These are phyloP conservation scores for Ogataea angusta DNA, from an alignment of 805 yeast genomes.

Conservation along the genomic window DNA sequence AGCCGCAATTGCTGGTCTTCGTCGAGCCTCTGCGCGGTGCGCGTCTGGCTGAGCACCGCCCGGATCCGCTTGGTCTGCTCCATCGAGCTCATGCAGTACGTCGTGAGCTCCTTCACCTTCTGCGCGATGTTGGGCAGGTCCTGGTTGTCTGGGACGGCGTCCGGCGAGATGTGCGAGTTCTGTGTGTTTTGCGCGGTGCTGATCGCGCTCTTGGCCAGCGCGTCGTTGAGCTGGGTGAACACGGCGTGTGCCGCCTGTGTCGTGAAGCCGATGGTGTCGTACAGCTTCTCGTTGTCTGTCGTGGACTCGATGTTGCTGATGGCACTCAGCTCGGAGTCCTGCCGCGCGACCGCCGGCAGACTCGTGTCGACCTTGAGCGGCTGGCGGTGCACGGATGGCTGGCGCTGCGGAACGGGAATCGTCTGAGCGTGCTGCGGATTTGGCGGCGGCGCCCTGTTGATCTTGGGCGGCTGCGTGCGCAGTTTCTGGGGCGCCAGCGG, in stretches of 20 bases:
- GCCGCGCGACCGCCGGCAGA: conserved; percentile 17
- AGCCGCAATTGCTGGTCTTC: conserved; percentile 59
- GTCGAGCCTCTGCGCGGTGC: conserved; percentile 29
- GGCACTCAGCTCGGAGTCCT: conserved; percentile 30
- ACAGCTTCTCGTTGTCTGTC: conserved; percentile 30
- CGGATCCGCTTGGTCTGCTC: conserved; percentile 73
- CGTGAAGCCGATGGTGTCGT: conserved; percentile 29
- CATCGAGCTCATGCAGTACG: conserved; percentile 73
- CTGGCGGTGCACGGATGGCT: conserved; percentile 21
- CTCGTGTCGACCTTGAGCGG: conserved; percentile 28
- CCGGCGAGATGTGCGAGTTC: conserved; percentile 31
- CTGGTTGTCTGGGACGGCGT: conserved; percentile 28
- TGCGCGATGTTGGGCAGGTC: conserved; percentile 40
- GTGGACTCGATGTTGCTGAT: conserved; percentile 14
- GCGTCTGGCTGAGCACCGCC: conserved; percentile 48
- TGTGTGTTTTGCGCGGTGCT: conserved; percentile 41
- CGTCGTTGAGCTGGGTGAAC: conserved; percentile 66
- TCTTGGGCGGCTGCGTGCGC: conserved; percentile 16
- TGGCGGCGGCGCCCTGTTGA: conserved; percentile 22
- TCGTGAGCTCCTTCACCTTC: conserved; percentile 73
- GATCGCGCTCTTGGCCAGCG: conserved; percentile 62
- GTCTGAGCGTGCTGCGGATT: conserved; percentile 21
- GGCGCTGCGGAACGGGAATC: conserved; percentile 12
- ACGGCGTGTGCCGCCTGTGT: conserved; percentile 66
- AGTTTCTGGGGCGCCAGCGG: conserved; percentile 10